These are phyloP conservation scores for Penicillium sp. DNA, from an alignment of 2,329 filamentous ascomycete species.

Conservation along the genomic window DNA sequence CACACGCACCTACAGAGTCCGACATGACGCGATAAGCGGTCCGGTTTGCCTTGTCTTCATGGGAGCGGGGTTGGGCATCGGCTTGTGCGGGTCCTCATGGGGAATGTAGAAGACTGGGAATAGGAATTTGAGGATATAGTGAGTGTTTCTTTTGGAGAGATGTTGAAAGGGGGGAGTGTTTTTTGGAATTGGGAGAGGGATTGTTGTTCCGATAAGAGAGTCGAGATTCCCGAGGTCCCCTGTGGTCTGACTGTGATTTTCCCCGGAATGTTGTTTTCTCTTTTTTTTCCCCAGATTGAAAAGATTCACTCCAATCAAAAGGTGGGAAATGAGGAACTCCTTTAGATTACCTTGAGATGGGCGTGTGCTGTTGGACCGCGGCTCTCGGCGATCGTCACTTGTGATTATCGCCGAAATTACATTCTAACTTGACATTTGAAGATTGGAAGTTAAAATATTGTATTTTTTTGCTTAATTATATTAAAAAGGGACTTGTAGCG, in stretches of 20 bases:
- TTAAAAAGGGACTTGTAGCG: neutral
- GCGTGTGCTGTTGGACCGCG: constrained; percentile 33
- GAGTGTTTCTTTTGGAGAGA: neutral
- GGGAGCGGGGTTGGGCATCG: constrained; percentile 33
- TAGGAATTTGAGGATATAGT: neutral
- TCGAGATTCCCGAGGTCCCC: constrained; percentile 1
- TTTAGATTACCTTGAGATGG: constrained; percentile 2
- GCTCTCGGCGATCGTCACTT: constrained; percentile 34
- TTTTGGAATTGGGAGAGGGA: neutral
- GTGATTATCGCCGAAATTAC: constrained; percentile 25
- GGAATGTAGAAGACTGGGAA: constrained; percentile 13
- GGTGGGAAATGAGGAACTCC: neutral
- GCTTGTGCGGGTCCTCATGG: constrained; percentile 31
- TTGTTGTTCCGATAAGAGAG: neutral
- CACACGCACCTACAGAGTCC: constrained; percentile 48
- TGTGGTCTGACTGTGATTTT: constrained; percentile 4
- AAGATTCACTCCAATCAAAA: neutral
- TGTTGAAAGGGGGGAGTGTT: neutral
- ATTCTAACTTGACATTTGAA: neutral
- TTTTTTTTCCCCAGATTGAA: neutral
- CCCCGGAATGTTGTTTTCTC: constrained; percentile 3
- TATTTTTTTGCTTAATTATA: neutral
- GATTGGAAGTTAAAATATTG: neutral
- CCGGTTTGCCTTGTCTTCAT: constrained; percentile 33
- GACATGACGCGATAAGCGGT: constrained; percentile 40